Conservation (phyloP, 805 yeast species). For the Cyberlindnera samutprakarnensis region DNA sequence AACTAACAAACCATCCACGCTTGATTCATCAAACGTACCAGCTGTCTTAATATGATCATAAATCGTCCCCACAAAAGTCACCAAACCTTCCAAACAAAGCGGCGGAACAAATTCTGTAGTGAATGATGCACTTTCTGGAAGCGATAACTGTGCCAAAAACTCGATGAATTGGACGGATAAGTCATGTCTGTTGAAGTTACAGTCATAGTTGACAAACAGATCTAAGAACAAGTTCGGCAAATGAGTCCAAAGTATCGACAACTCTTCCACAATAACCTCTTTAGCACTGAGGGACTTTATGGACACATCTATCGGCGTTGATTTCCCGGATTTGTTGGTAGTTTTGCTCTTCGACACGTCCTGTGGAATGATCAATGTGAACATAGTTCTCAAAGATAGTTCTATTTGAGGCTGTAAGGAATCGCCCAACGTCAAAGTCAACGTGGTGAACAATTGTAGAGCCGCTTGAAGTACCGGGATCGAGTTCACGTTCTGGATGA, state of each 20-base stretch:
- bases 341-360: conserved; percentile 10
- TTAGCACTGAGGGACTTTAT: conserved; percentile 35
- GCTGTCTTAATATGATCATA: conserved; percentile 33
- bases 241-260: conserved; percentile 76
- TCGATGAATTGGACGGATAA: conserved; percentile 60
- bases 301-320: conserved; percentile 26
- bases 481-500: conserved; percentile 69
- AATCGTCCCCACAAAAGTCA: conserved; percentile 60
- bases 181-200: conserved; percentile 83
- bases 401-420: conserved; percentile 77
- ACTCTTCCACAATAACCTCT: conserved; percentile 77
- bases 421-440: conserved; percentile 58
- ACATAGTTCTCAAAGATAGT: conserved; percentile 54
- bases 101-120: conserved; percentile 91
- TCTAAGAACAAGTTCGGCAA: conserved; percentile 71
- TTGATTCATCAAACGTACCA: conserved; percentile 13
- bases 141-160: conserved; percentile 66
- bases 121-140: conserved; percentile 75
- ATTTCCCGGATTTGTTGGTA: conserved; percentile 18
- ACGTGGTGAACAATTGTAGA: conserved; percentile 64
- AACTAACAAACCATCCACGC: conserved; percentile 14
- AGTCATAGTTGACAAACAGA: conserved; percentile 78
- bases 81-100: conserved; percentile 80
- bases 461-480: conserved; percentile 68
- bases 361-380: conserved; percentile 45